Conservation (phyloP, 306 rosid species). For the Cucumis hystrix region DNA sequence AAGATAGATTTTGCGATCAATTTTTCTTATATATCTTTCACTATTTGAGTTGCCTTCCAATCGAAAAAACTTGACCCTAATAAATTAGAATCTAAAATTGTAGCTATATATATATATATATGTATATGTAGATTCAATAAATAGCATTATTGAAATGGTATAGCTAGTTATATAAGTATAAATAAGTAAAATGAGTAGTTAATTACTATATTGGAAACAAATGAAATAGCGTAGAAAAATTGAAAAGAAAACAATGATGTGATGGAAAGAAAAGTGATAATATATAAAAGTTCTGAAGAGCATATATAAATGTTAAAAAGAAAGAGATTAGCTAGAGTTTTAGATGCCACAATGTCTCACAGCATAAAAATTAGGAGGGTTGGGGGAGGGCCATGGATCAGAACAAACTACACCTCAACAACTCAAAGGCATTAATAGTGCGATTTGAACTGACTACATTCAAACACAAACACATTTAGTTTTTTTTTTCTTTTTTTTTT, state of each 20-base stretch:
- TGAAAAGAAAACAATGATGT: neutral
- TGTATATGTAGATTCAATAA: too few relatives aligned
- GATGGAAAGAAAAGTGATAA: neutral
- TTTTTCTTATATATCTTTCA: too few relatives aligned
- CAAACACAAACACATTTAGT: neutral
- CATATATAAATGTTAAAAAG: neutral
- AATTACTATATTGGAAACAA: too few relatives aligned
- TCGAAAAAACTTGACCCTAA: too few relatives aligned
- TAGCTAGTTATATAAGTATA: too few relatives aligned
- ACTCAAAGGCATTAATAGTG: neutral
- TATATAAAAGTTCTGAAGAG: neutral
- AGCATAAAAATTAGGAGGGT: neutral
- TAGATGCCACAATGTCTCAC: neutral
- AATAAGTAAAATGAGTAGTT: neutral
- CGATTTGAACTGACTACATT: slow-evolving; percentile 8
- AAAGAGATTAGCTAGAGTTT: neutral
- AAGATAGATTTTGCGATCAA: neutral
- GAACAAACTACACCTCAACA: neutral
- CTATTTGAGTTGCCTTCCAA: too few relatives aligned
- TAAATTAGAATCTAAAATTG: too few relatives aligned
- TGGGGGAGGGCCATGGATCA: neutral
- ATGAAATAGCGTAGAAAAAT: too few relatives aligned
- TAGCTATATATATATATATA: too few relatives aligned
- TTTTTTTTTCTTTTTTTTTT: too few relatives aligned
- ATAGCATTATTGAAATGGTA: too few relatives aligned